Conservation (phyloP, 306 rosid genomes). For the Castanea crenata region DNA sequence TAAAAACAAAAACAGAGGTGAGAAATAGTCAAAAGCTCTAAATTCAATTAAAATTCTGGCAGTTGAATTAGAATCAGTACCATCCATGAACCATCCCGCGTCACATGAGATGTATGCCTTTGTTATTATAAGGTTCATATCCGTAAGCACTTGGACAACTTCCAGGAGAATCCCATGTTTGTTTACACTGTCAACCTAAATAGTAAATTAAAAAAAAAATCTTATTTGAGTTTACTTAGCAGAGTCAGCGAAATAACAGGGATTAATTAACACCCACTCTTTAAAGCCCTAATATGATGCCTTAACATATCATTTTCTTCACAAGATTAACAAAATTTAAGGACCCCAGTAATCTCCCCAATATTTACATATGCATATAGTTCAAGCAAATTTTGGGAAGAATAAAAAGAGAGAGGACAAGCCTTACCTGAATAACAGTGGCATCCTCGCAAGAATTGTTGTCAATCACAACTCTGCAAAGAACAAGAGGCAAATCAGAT, state of each 20-base stretch:
- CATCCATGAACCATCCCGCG: constrained; percentile 98
- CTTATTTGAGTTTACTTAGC: not conserved
- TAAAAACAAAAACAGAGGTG: not conserved
- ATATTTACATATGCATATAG: not conserved
- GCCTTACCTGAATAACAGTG: constrained; percentile 72
- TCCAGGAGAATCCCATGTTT: constrained; percentile 88
- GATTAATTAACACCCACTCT: not conserved
- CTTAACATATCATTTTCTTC: not conserved
- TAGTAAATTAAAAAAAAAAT: not conserved
- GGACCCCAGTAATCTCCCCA: constrained; percentile 1
- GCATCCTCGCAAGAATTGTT: constrained; percentile 72
- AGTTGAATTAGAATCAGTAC: constrained; percentile 38
- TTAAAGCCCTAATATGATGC: not conserved
- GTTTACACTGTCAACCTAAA: constrained; percentile 89
- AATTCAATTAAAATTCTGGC: no score
- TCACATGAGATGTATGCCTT: constrained; percentile 94
- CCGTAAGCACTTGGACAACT: constrained; percentile 89
- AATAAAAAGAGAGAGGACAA: constrained; percentile 7
- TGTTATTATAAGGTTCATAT: constrained; percentile 71
- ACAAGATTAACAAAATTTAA: not conserved
- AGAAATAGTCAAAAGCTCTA: constrained; percentile 9
- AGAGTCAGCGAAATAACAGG: not conserved
- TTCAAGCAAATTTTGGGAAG: constrained; percentile 10
- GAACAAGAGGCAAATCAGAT: constrained; percentile 28
- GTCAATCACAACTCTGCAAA: constrained; percentile 87